Evolutionary conservation across 2,329 filamentous ascomycete species (phyloP), one percentile per base, ranked within the genome.

Genomic region (Macrophomina pseudophaseolina): DNA sequence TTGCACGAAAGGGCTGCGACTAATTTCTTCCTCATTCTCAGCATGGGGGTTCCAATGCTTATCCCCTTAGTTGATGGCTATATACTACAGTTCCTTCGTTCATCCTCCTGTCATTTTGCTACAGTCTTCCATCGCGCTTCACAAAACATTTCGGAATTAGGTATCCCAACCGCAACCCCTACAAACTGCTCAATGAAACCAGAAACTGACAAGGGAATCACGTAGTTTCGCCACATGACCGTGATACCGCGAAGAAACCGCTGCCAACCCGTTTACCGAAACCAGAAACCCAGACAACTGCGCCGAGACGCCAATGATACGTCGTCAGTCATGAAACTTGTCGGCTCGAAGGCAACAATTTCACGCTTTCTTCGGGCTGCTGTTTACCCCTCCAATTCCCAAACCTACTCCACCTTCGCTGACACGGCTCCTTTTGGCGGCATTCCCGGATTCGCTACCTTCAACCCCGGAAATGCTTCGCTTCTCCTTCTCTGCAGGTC

Each of bases 341-440:
- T 49, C 32, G 32, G 32, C 58, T 62, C 32, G n/a, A 38, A 32
- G 40, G 42, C 23, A 28, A 14, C 56, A 28, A 1, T 35, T 12
- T 49, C 28, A 65, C 28, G 30, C 23, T 51, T 30, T 46, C 44
- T 49, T 65, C 28, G 63, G 46, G 38, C 64, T 66, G n/a, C 64
- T 56, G 48, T 40, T 44, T 62, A 77, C 66, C 46, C 77, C 78
- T 56, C 83, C 83, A 75, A 88, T 88, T 59, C 87, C 86, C 60
- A 88, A 76, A 65, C 86, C 87, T 74, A 88, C 80, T 65, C 79
- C 78, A 38, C 33, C 5, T 7, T 81, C 80, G 69, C 79, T 79
- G 66, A 80, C 73, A 69, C 84, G 83, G 33, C 82, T 76, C 72
- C 84, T 85, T 78, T 88, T 89, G 14, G 78, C 73, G 32, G 78